Base-by-base conservation (phyloP, 805 yeast species). In the Suhomyces faveliae region DNA sequence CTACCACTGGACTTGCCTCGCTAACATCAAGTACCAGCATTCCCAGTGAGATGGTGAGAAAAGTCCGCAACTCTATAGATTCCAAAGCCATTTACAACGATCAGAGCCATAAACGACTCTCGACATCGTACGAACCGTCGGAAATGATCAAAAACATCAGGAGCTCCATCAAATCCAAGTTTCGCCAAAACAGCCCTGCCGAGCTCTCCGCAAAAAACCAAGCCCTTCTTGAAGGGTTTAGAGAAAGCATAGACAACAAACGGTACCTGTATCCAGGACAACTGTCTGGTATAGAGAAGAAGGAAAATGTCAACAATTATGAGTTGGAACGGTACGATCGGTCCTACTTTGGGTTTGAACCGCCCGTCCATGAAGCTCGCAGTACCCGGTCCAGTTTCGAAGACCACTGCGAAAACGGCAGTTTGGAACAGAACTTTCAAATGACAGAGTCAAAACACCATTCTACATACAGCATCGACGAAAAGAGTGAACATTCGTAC, bases 211-310 rank as follows among this genome's bases (percentile, higher is more conserved):
- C 47, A 21, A 60, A 58, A 43, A 55, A 59, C 40, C 62, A 60
- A 43, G 47, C 47, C 4, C 56, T 66, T 15, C 37, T 70, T n/a
- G 58, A 58, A 23, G 71, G 64, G 39, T 58, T 71, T 37, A 57
- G 76, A 45, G 68, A 67, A 23, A 62, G 70, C 41, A 63, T 73
- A 30, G 74, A 72, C 40, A 64, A 54, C 64, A 64, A 67, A 42
- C 52, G 70, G 17, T 51, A 63, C 21, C 19, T 25, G 24, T 9
- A 39, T 42, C 33, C 15, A 21, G 35, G 37, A 38, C 29, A 15
- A 27, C 35, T 20, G 24, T 7, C 12, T 24, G 35, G 45, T 29
- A 35, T 33, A 45, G 21, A 9, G 10, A 37, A 19, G 17, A 21
- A 12, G 4, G 40, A 20, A 35, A 13, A 30, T 15, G 7, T 15